Base-by-base conservation (phyloP, 1,139 yeast genomes). In the Hansenula lynferdii region DNA sequence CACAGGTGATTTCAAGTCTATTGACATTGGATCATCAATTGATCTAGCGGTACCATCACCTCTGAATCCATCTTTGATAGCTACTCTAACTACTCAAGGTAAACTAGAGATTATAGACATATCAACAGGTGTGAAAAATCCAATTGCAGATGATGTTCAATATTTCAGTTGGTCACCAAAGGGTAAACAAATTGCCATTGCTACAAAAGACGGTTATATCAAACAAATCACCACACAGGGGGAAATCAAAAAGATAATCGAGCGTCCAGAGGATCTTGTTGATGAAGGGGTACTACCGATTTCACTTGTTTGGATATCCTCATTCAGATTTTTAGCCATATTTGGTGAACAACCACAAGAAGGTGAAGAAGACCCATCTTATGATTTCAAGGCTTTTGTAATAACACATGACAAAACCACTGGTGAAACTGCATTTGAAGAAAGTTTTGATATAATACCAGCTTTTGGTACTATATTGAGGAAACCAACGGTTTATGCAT, bases 401-500 rank as follows among this genome's bases (percentile, higher is more conserved):
- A 29, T 45, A 26, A 34, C 39, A 38, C 24, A 44, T 35, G 42
- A 45, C 17, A 37, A 45, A 6, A 10, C 42, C 10, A 15, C 48
- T 6, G 41, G 17, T 25, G 31, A 16, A 35, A 40, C 22, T 35
- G 28, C 20, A 34, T 61, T 54, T 42, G 50, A 48, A 24, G 72
- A 68, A 43, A 58, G 76, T 0, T 72, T 52, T 37, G 78, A 80
- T 40, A 67, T 77, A 5, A 74, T 82, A 3, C 76, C 78, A 8
- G 76, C 87, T 1, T 81, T 69, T 56, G 83, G 83, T 1, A 65
- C 73, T 1, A 62, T 69, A 1, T 64, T 68, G 33, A 64, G 92
- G 47, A 54, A 56, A 29, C 70, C 77, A 3, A 58, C 69, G 10
- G 72, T 74, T 52, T 83, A 81, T 49, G 47, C 67, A 2, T 58